A percentile compares a stretch with the other conserved stretches of the same genome.
These are phyloP conservation scores for Nannochloris sp. DNA, from an alignment of 139 green algal genomes.

Conservation along the genomic window DNA sequence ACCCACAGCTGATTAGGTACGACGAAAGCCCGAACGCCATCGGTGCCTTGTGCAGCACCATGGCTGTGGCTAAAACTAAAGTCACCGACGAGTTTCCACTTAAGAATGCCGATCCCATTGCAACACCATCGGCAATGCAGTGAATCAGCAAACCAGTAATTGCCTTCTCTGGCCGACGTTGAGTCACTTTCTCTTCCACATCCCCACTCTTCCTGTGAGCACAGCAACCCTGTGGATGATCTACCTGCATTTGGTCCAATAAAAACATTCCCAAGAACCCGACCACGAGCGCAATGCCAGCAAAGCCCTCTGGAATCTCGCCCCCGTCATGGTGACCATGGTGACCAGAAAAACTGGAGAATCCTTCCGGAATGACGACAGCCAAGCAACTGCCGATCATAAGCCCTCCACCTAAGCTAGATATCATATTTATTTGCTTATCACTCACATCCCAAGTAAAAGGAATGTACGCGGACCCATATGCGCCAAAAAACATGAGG, in stretches of 20 bases:
- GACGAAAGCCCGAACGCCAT: slow-evolving; percentile 48
- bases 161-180: slow-evolving; percentile 7
- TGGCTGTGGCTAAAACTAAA: slow-evolving; percentile 31
- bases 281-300: slow-evolving; percentile 30
- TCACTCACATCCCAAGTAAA: slow-evolving; percentile 12
- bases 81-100: slow-evolving; percentile 22
- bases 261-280: slow-evolving; percentile 47
- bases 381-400: slow-evolving; percentile 34
- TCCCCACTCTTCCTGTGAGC: slow-evolving; percentile 9
- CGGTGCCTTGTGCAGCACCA: slow-evolving; percentile 46
- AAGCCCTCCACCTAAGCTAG: slow-evolving; percentile 36
- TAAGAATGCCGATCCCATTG: slow-evolving; percentile 45
- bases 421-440: slow-evolving; percentile 13
- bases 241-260: slow-evolving; percentile 32
- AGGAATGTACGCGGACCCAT: slow-evolving; percentile 18
- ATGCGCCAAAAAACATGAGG: slow-evolving; percentile 33
- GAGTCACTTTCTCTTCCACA: not conserved
- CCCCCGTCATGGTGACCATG: slow-evolving; percentile 10
- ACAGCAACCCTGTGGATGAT: slow-evolving; percentile 7
- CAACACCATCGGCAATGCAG: slow-evolving; percentile 48
- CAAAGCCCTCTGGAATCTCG: slow-evolving; percentile 10
- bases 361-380: slow-evolving; percentile 45
- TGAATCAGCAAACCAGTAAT: slow-evolving; percentile 41
- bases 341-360: slow-evolving; percentile 15
- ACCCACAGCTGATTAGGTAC: slow-evolving; percentile 37